These are phyloP conservation scores for Phytophthora parvispora DNA, from an alignment of 352 stramenopile genomes.

Conservation along the genomic window DNA sequence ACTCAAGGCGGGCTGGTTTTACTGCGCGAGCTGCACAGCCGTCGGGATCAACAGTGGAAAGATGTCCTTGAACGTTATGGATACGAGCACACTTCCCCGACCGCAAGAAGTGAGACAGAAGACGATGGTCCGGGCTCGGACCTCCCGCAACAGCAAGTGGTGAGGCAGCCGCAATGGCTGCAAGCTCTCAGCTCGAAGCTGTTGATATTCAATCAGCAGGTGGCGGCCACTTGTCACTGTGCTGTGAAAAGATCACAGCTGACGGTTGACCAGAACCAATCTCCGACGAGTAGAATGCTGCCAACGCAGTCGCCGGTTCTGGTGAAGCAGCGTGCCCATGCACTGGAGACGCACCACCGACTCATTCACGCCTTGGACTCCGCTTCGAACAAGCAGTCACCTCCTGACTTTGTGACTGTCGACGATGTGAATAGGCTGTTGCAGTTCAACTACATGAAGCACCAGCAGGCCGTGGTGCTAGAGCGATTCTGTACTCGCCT, in stretches of 20 bases:
- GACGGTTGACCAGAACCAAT: background rate
- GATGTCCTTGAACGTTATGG: constrained; percentile 37
- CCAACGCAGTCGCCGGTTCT: constrained; percentile 9
- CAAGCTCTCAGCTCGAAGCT: constrained; percentile 20
- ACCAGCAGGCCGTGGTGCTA: constrained; percentile 29
- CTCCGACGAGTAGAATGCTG: background rate
- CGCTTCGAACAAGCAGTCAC: background rate
- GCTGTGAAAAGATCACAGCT: constrained; percentile 12
- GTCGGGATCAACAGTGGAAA: constrained; percentile 48
- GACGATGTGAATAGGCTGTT: constrained; percentile 46
- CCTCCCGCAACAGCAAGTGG: background rate
- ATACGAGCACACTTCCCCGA: constrained; percentile 27
- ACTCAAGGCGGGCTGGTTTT: constrained; percentile 63
- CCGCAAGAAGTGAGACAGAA: background rate
- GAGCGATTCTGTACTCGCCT: constrained; percentile 53
- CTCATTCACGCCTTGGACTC: constrained; percentile 16
- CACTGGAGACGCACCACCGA: constrained; percentile 36
- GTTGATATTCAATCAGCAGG: constrained; percentile 11
- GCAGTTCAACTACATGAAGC: constrained; percentile 38
- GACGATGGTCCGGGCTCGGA: background rate
- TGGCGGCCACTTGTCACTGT: constrained; percentile 22
- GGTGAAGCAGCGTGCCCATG: constrained; percentile 22
- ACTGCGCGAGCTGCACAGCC: constrained; percentile 50
- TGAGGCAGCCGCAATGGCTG: constrained; percentile 18
- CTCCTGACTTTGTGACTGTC: constrained; percentile 9